A percentile compares a stretch with the other conserved stretches of the same genome.
These are phyloP conservation scores for Naegleria lovaniensis DNA, from an alignment of 208 protist species.

Conservation along the genomic window DNA sequence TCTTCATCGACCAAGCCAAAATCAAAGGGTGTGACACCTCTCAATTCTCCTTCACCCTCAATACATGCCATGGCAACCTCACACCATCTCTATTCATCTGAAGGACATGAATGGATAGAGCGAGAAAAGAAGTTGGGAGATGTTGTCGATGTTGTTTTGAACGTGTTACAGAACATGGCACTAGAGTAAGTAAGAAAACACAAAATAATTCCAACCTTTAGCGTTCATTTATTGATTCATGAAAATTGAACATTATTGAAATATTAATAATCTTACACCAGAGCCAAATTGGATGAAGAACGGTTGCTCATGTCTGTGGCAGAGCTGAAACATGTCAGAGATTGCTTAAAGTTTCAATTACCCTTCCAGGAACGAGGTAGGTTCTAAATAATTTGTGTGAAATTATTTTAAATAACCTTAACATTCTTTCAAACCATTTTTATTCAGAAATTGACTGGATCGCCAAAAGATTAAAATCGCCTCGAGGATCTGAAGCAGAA, in stretches of 20 bases:
- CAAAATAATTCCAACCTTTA: too few species aligned
- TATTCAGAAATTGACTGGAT: not conserved
- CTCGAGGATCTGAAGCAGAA: not conserved
- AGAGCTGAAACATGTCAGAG: constrained; percentile 64
- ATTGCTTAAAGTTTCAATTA: constrained; percentile 50
- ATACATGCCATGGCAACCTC: not conserved
- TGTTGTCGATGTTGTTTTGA: not conserved
- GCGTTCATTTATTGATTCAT: not conserved
- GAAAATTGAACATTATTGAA: too few species aligned
- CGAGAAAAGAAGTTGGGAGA: not conserved
- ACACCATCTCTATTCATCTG: not conserved
- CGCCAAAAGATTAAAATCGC: not conserved
- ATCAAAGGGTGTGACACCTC: not conserved
- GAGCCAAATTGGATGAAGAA: constrained; percentile 26
- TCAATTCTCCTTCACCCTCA: not conserved
- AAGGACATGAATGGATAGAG: not conserved
- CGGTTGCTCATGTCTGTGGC: constrained; percentile 55
- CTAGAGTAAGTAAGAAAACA: not conserved
- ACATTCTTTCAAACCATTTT: too few species aligned
- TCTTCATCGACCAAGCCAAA: too few species aligned
- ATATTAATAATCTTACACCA: too few species aligned
- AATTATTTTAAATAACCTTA: too few species aligned
- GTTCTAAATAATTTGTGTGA: too few species aligned
- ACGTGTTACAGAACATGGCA: not conserved
- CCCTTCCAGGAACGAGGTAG: constrained; percentile 27